Evolutionary conservation across 352 stramenopile species (phyloP).

Genomic region (Globisporangium canariense): DNA sequence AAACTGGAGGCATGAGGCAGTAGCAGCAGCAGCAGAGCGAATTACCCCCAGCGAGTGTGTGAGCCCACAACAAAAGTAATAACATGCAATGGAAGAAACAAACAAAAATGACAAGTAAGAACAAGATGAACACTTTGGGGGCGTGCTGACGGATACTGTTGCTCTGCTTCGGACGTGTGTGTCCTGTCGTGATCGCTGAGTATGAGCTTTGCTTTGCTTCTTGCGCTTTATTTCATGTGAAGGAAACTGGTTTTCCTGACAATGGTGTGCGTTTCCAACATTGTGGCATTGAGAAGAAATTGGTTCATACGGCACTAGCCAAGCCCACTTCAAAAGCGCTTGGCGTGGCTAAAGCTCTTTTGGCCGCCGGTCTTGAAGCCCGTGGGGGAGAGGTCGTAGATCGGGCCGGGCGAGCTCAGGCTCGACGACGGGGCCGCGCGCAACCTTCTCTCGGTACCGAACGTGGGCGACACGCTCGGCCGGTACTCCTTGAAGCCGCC

Average conservation of each 20-base stretch:
- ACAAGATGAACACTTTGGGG: not conserved
- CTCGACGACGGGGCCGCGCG: constrained; percentile 19
- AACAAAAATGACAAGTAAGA: not conserved
- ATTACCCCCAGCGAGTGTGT: not conserved
- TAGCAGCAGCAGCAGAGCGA: constrained; percentile 1
- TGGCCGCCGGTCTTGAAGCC: constrained; percentile 52
- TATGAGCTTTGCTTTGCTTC: not conserved
- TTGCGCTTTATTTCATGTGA: not conserved
- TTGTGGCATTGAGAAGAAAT: not conserved
- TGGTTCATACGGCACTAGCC: not conserved
- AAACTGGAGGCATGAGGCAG: not conserved
- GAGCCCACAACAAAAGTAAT: constrained; percentile 16
- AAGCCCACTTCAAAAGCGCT: constrained; percentile 35
- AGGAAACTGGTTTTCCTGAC: not conserved
- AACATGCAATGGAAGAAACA: constrained; percentile 15
- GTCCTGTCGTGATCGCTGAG: not conserved
- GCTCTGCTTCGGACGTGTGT: not conserved
- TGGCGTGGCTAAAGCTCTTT: constrained; percentile 66
- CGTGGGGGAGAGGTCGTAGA: constrained; percentile 69
- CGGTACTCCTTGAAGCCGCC: constrained; percentile 43
- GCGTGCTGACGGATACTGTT: not conserved
- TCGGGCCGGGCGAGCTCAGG: constrained; percentile 44
- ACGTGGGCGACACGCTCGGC: constrained; percentile 57
- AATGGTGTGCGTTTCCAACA: not conserved
- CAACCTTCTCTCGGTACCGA: constrained; percentile 62